Evolutionary conservation across 352 stramenopile species (phyloP), one percentile per base, ranked within the genome.

Genomic region (Phytophthora agathidicida): DNA sequence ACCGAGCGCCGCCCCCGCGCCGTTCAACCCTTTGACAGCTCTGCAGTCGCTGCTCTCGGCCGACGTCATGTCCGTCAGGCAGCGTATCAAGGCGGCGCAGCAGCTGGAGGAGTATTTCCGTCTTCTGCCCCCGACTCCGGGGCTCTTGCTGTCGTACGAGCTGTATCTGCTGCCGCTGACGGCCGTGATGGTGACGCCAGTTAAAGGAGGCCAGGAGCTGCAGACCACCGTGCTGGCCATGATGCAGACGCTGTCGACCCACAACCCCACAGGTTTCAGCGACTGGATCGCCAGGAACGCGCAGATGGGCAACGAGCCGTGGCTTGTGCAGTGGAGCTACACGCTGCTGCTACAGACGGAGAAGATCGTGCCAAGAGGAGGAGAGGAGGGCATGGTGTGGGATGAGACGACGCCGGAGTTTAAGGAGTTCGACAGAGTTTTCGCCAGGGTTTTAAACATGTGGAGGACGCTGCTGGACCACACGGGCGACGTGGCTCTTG

Each of bases 391-490:
- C 52, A 59, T 5, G 30, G 33, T 14, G 8, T 86, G 77, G 77
- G 51, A 68, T 32, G 77, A 87, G 10, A 41, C 53, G 8, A 58
- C 69, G 3, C 38, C 51, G 9, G 74, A 85, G 54, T 84, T 80
- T 11, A 60, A 77, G 0, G 75, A 89, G 49, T 71, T 86, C 22
- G 79, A 86, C 37, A 62, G 49, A 7, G 57, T 75, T 2, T 51
- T 80, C 17, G 46, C 54, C 8, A 47, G 70, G 11, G 50, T 79
- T 10, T 33, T 85, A 19, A 64, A 80, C 5, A 59, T 83, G 54
- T 89, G 77, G 77, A 64, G 77, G 30, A 69, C 62, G 9, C 26
- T 87, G 26, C 47, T 89, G 30, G 77, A 89, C 27, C 71, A 77
- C 41, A 85, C 79, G 0, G 74, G 27, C 0, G 74, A 87, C 6